Conservation (phyloP, 2,329 filamentous ascomycete genomes). For the Fusarium verrucosum region DNA sequence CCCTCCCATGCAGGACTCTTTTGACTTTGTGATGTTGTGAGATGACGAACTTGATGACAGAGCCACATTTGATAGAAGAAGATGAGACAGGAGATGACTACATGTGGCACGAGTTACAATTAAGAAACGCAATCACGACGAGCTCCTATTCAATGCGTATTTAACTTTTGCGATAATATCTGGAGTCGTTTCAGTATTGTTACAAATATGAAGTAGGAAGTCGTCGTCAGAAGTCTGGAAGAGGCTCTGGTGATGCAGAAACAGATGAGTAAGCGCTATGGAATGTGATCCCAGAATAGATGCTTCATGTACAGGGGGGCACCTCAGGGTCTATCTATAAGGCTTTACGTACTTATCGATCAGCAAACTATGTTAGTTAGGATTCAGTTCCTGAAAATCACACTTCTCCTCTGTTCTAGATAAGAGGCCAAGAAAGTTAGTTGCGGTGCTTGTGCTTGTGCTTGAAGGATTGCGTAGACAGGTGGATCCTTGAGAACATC, state of each 20-base stretch:
- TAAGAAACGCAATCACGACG: not conserved
- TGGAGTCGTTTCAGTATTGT: not conserved
- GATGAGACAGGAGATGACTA: not conserved
- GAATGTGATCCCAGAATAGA: conserved; percentile 10
- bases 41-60: not conserved
- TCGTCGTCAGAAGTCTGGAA: conserved; percentile 1
- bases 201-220: conserved; percentile 1
- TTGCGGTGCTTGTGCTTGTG: conserved; percentile 7
- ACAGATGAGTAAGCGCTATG: conserved; percentile 11
- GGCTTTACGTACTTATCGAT: conserved; percentile 6
- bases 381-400: conserved; percentile 23
- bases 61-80: not conserved
- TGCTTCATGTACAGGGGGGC: too few species aligned
- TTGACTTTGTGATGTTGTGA: not conserved
- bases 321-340: not conserved
- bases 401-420: not conserved
- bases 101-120: not conserved
- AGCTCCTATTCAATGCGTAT: not conserved
- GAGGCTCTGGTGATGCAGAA: conserved; percentile 3
- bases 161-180: not conserved
- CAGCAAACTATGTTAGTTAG: not conserved
- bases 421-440: conserved; percentile 5
- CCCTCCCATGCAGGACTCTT: conserved; percentile 24
- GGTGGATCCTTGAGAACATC: conserved; percentile 13
- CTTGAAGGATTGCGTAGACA: conserved; percentile 25